Percentiles rank a stretch among this genome's conserved stretches.
These are phyloP conservation scores for Solanum sejunctum DNA, from an alignment of 257 asterid genomes.

Conservation along the genomic window DNA sequence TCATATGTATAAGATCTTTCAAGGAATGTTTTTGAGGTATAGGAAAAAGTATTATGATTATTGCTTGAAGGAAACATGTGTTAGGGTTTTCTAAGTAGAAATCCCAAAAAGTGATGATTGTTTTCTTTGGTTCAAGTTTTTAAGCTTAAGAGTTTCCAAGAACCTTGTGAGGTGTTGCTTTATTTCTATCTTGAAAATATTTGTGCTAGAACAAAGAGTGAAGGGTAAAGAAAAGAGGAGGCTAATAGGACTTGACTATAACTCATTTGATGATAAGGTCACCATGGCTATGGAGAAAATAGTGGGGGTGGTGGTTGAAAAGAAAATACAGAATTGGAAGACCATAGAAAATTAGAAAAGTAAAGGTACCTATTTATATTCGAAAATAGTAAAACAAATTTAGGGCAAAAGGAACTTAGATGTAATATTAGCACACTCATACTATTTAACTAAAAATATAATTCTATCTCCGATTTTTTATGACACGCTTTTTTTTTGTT, in stretches of 20 bases:
- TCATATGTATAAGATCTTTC: constrained; percentile 7
- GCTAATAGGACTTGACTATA: neutral
- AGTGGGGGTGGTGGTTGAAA: neutral
- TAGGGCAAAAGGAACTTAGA: neutral
- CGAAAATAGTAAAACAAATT: neutral
- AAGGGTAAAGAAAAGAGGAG: neutral
- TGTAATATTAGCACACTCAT: too few species aligned
- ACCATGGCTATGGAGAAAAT: neutral
- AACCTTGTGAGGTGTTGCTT: neutral
- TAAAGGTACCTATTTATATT: neutral
- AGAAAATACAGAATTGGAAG: neutral
- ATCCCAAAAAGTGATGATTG: neutral
- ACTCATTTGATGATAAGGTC: neutral
- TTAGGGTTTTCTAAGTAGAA: neutral
- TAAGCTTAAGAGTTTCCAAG: neutral
- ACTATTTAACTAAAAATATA: neutral
- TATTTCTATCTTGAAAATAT: neutral
- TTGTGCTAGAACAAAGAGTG: neutral
- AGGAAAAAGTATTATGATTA: constrained; percentile 10
- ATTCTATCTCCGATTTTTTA: neutral
- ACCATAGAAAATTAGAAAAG: neutral
- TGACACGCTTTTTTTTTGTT: neutral
- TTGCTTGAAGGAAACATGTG: constrained; percentile 28
- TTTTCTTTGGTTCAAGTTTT: neutral
- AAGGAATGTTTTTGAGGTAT: constrained; percentile 5